phyloP scores from a whole-genome alignment of 1,284 basidiomycete genomes.

The Trichosporon faecale region DNA sequence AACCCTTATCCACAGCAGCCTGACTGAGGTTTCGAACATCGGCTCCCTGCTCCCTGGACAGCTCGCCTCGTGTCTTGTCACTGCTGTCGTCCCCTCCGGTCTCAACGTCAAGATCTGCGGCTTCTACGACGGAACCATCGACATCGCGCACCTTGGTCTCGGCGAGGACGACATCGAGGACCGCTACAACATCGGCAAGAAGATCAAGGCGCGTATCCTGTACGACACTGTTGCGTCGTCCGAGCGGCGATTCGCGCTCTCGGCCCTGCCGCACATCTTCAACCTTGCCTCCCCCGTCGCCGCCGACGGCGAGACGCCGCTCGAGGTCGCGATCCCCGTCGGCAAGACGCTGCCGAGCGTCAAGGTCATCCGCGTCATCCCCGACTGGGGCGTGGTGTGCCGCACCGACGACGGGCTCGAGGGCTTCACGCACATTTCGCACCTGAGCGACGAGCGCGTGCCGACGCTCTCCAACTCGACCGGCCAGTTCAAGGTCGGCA shows the following conservation, averaged over 20 bases:
- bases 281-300: slow-evolving; percentile 54
- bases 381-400: slow-evolving; percentile 75
- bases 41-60: slow-evolving; percentile 81
- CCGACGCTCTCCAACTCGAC: slow-evolving; percentile 66
- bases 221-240: slow-evolving; percentile 70
- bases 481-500: slow-evolving; percentile 74
- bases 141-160: slow-evolving; percentile 68
- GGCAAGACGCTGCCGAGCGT: slow-evolving; percentile 70
- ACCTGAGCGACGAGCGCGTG: slow-evolving; percentile 86
- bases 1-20: slow-evolving; percentile 55
- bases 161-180: slow-evolving; percentile 55
- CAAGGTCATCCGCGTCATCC: slow-evolving; percentile 69
- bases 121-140: slow-evolving; percentile 89
- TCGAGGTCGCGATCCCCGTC: slow-evolving; percentile 65
- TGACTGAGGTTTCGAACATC: slow-evolving; percentile 73
- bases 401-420: slow-evolving; percentile 63
- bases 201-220: slow-evolving; percentile 80
- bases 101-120: slow-evolving; percentile 87
- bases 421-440: slow-evolving; percentile 93
- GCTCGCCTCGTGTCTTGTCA: slow-evolving; percentile 81
- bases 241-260: slow-evolving; percentile 77
- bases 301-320: slow-evolving; percentile 40
- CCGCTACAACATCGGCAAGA: slow-evolving; percentile 74
- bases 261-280: slow-evolving; percentile 70
- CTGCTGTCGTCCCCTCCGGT: slow-evolving; percentile 71